A percentile compares a stretch with the other conserved stretches of the same genome.
phyloP scores from a whole-genome alignment of 1,139 yeast genomes.

The Arxiozyma slooffiae region DNA sequence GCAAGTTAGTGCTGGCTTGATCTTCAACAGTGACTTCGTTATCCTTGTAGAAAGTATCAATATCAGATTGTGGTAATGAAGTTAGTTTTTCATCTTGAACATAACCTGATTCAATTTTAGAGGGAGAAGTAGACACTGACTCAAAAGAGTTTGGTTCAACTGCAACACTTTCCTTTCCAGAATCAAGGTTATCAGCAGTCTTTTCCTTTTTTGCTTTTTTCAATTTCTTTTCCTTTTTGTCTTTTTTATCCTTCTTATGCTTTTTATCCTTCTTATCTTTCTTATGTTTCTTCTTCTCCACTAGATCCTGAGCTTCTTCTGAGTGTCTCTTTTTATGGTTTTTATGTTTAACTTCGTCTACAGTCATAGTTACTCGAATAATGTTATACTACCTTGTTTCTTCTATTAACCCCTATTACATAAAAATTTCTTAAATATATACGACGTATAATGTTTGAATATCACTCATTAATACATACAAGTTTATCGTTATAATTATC shows the following conservation, averaged over 20 bases:
- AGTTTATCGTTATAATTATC: constrained; percentile 11
- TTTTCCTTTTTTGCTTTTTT: constrained; percentile 12
- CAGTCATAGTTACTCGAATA: constrained; percentile 30
- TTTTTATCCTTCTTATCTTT: too few species aligned
- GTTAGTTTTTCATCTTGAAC: constrained; percentile 25
- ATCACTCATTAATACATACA: too few species aligned
- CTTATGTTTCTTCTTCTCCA: constrained; percentile 28
- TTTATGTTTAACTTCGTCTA: constrained; percentile 38
- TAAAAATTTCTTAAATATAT: too few species aligned
- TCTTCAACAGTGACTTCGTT: constrained; percentile 81
- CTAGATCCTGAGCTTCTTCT: constrained; percentile 24
- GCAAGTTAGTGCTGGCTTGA: constrained; percentile 40
- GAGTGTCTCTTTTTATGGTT: constrained; percentile 22
- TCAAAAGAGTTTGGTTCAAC: not conserved
- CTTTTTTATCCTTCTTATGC: constrained; percentile 27
- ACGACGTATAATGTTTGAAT: too few species aligned
- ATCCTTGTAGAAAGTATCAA: constrained; percentile 51
- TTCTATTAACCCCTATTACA: not conserved
- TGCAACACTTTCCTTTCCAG: not conserved
- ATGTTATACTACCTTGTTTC: not conserved
- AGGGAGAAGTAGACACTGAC: not conserved
- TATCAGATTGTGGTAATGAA: constrained; percentile 41
- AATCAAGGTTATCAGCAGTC: not conserved
- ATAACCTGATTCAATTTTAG: constrained; percentile 11
- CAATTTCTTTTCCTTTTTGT: constrained; percentile 1